phyloP scores from a whole-genome alignment of 2,329 filamentous ascomycete species.

The Beauveria sp. region DNA sequence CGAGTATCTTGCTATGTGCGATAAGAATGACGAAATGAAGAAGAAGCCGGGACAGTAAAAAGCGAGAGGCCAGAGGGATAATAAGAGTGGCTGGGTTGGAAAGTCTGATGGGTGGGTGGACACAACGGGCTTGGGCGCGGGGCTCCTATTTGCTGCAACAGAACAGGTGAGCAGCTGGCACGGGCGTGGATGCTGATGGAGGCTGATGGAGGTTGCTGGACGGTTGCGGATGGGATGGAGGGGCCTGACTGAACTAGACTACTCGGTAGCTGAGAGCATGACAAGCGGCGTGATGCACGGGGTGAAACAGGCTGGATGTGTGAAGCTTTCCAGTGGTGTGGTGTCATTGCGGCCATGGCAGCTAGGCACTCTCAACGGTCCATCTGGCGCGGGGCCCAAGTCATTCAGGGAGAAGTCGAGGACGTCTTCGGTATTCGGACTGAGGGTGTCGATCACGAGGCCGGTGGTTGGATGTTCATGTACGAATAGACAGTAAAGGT shows the following conservation, averaged over 20 bases:
- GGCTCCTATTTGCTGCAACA: conserved; percentile 5
- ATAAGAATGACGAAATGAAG: background rate
- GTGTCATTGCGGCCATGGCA: background rate
- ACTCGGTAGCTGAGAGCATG: background rate
- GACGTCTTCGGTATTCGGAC: background rate
- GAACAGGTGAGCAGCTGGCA: conserved; percentile 7
- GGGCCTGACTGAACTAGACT: background rate
- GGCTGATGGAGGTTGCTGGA: conserved; percentile 1
- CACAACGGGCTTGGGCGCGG: conserved; percentile 13
- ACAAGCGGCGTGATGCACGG: background rate
- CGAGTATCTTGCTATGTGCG: background rate
- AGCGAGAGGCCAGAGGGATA: background rate
- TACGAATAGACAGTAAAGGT: background rate
- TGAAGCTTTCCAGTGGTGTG: background rate
- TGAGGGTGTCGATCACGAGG: background rate
- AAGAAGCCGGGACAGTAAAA: background rate
- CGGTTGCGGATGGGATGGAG: background rate
- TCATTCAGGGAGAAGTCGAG: background rate
- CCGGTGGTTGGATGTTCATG: background rate
- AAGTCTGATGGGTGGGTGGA: conserved; percentile 15
- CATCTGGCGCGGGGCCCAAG: background rate
- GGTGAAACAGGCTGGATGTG: background rate
- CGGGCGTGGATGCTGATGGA: background rate
- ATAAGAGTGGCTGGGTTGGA: conserved; percentile 16
- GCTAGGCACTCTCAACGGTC: background rate